These are phyloP conservation scores for Chamaecyparis obtusa DNA, from an alignment of 75 land plant species.

Conservation along the genomic window DNA sequence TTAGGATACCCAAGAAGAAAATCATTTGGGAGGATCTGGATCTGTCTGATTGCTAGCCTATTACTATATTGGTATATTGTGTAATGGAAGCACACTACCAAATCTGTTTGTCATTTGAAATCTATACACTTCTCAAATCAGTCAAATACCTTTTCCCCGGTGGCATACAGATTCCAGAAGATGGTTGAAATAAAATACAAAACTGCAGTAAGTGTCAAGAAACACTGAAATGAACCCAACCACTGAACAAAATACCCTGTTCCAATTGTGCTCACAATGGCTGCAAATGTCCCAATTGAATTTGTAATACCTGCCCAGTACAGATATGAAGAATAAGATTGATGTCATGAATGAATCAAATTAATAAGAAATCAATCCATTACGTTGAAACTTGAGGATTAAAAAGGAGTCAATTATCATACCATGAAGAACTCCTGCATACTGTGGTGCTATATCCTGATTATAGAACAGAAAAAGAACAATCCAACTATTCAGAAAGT, in stretches of 20 bases:
- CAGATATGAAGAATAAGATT: neutral
- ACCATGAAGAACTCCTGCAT: conserved; percentile 98
- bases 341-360: neutral
- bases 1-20: neutral
- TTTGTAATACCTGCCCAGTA: conserved; percentile 77
- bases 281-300: conserved; percentile 87
- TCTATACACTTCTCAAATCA: neutral
- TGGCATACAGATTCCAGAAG: conserved; percentile 53
- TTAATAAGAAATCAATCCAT: neutral
- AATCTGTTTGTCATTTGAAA: neutral
- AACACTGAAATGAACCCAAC: conserved; percentile 92
- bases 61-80: neutral
- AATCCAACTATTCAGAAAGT: neutral
- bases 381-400: neutral
- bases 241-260: conserved; percentile 91
- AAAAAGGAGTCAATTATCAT: conserved; percentile 24
- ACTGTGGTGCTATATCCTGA: conserved; percentile 94
- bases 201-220: conserved; percentile 72
- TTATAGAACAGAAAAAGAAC: neutral
- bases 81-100: neutral
- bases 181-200: conserved; percentile 71
- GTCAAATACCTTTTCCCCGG: conserved; percentile 46
- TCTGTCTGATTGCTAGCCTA: neutral
- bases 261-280: conserved; percentile 91
- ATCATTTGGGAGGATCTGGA: neutral